phyloP scores from a whole-genome alignment of 202 grass and related monocot genomes.

The Schoenoplectus triqueter region DNA sequence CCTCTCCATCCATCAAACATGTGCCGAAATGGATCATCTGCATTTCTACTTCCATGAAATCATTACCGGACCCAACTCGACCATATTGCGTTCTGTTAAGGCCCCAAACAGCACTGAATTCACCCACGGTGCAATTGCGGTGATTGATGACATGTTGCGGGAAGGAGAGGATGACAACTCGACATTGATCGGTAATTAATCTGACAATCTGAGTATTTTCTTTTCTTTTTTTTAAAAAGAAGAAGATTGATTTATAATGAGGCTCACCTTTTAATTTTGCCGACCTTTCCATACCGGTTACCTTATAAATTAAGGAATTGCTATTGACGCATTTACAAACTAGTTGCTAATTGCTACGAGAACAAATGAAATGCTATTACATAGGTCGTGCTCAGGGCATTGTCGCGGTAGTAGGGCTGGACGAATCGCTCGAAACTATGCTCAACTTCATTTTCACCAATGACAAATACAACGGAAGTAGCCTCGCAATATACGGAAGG shows the following conservation, averaged over 20 bases:
- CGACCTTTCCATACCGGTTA: no score
- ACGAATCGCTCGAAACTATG: neutral
- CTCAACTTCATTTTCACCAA: neutral
- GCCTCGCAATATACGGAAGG: neutral
- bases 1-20: neutral
- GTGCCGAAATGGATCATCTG: neutral
- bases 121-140: neutral
- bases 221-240: neutral
- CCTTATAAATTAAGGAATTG: neutral
- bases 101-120: neutral
- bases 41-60: conserved; percentile 28
- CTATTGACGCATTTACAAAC: neutral
- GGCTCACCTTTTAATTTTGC: neutral
- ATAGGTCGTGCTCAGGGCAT: neutral
- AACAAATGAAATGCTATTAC: neutral
- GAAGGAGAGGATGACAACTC: no score
- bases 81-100: neutral
- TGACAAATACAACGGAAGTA: neutral
- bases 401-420: neutral
- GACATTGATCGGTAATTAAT: no score
- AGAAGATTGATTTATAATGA: neutral
- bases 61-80: neutral
- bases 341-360: neutral
- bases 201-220: no score
- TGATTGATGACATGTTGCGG: no score